Base-by-base conservation (phyloP, 2,329 filamentous ascomycete species). In the Talaromyces sp. region DNA sequence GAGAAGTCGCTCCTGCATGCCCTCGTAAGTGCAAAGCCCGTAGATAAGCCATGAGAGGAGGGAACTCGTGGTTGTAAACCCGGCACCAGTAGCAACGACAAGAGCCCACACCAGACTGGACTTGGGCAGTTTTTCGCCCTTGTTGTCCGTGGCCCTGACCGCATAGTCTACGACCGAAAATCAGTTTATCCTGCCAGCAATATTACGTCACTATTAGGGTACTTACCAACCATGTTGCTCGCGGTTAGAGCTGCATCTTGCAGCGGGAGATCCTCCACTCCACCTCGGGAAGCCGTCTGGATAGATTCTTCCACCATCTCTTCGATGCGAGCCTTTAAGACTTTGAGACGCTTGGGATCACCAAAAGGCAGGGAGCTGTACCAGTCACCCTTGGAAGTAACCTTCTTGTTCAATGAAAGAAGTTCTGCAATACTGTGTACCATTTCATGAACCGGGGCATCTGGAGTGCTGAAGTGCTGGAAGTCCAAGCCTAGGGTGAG, bases 1-100 rank as follows among this genome's bases (percentile, higher is more conserved):
- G 0, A 87, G 73, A 0, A 87, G 77, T 1, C 79, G 73, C 10
- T 84, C 83, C 67, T 87, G 85, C 70, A 81, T 81, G 0, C 82
- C 84, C 0, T 78, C 75, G 65, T 87, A 87, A 2, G 70, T 74
- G 5, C 82, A 78, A 1, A 86, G 71, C 5, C 78, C 76, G 67
- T 85, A 86, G 44, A 86, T 68, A 1, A 84, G 73, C 85, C 84
- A 87, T 0, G 83, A 84, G 1, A 87, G 75, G 3, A 87, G 77
- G 0, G 83, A 82, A 3, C 80, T 82, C 0, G 82, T 87, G 0
- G 85, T 87, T 1, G 82, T 85, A 73, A 87, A 87, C 22, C 85
- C 85, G 2, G 85, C 85, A 4, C 77, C 84, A 0, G 80, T 83
- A 7, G 79, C 78, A 3, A 86, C 82, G 2, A 85, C 27, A n/a